Percentiles rank a stretch among this genome's conserved stretches.
phyloP scores from a whole-genome alignment of 2,329 filamentous ascomycete genomes.

The Fusarium nodosum region DNA sequence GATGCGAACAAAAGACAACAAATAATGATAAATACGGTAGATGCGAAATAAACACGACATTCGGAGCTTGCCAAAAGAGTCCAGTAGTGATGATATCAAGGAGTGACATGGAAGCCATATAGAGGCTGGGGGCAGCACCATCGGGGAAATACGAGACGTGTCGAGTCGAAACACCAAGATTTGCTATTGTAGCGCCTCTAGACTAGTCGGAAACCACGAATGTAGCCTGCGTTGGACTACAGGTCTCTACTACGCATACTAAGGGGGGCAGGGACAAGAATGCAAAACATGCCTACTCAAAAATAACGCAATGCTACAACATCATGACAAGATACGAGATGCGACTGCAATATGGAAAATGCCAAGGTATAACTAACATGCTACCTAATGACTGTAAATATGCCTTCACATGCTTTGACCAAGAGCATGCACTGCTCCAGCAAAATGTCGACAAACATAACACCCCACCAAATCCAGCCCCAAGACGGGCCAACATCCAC shows the following conservation, averaged over 20 bases:
- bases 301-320: neutral
- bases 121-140: neutral
- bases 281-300: neutral
- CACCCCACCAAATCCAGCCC: neutral
- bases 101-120: neutral
- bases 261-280: neutral
- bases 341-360: neutral
- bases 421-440: neutral
- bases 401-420: neutral
- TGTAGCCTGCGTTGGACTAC: accelerated
- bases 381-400: too few species aligned
- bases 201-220: accelerated
- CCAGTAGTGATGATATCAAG: neutral
- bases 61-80: accelerated
- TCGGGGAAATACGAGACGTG: neutral
- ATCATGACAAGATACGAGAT: neutral
- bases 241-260: neutral
- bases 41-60: accelerated
- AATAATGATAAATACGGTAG: accelerated
- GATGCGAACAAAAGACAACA: neutral
- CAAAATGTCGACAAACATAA: neutral
- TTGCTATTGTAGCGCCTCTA: neutral
- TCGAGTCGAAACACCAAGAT: neutral
- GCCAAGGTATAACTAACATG: neutral
- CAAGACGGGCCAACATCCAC: neutral